Percentiles rank a stretch among this genome's conserved stretches.
These are phyloP conservation scores for Epichloe gansuensis DNA, from an alignment of 2,329 filamentous ascomycete species.

Conservation along the genomic window DNA sequence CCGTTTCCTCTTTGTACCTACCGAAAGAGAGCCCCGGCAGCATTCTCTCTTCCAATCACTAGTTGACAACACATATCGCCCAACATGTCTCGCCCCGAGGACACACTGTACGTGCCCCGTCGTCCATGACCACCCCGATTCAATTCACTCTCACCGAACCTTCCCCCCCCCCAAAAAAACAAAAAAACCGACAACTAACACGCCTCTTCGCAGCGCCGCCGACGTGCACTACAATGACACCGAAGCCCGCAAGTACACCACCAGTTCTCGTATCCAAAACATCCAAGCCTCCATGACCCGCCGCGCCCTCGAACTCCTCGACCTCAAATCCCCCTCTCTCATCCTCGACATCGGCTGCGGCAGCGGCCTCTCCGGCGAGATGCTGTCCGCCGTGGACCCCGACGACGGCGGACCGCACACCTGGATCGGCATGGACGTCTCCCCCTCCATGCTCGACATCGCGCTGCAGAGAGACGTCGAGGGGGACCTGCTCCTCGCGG, in stretches of 20 bases:
- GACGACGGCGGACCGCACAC: constrained; percentile 74
- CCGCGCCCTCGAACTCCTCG: constrained; percentile 81
- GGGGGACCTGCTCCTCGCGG: constrained; percentile 84
- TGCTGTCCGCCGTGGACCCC: constrained; percentile 58
- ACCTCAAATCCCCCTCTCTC: constrained; percentile 64
- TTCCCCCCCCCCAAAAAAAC: background rate
- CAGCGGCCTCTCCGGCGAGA: constrained; percentile 86
- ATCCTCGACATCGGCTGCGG: constrained; percentile 97
- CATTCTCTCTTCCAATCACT: background rate
- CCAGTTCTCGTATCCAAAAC: constrained; percentile 84
- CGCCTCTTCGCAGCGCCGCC: constrained; percentile 51
- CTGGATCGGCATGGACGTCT: constrained; percentile 97
- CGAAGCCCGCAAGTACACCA: constrained; percentile 96
- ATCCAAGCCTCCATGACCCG: constrained; percentile 94
- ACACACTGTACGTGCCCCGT: constrained; percentile 56
- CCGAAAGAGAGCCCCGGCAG: too few species aligned
- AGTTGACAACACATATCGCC: background rate
- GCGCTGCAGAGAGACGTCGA: constrained; percentile 85
- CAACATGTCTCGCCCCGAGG: constrained; percentile 93
- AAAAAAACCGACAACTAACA: background rate
- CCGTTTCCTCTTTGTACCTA: too few species aligned
- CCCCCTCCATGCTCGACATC: constrained; percentile 90
- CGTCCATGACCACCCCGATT: constrained; percentile 9
- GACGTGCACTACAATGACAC: constrained; percentile 96
- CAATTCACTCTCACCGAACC: constrained; percentile 10